Base-by-base conservation (phyloP, 106 monocot genomes). In the Dendrobium nobile region DNA sequence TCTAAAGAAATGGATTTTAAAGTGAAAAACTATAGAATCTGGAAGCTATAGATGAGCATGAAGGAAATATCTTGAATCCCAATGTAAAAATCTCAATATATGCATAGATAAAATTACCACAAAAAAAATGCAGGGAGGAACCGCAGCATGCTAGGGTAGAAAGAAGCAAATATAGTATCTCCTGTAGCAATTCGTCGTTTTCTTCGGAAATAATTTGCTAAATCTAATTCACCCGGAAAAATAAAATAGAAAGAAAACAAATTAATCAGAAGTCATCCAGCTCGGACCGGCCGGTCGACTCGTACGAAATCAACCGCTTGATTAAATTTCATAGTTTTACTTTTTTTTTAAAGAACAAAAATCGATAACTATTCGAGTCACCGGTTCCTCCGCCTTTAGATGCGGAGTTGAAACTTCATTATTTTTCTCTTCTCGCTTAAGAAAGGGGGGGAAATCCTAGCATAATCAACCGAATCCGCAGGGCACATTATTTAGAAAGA, bases 1-100 rank as follows among this genome's bases (percentile, higher is more conserved):
- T 77, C 82, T 75, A 82, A 82, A 82, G 28, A 7, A 28, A 41
- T 26, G 65, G 77, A 82, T 77, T 65, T 17, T 7, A 45, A 59
- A 77, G 61, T 67, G 15, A 74, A 22, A 9, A 70, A 70, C 22
- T 22, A 6, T 8, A 4, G 61, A 61, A n/a, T 61, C 20, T n/a
- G 51, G 51, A 11, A 61, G n/a, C 22, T 2, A 61, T 61, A n/a
- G n/a, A 51, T 15, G 61, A 61, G 22, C 22, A 19, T 22, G 61
- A 61, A 61, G 3, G n/a, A 61, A 22, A 9, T 61, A 61, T 20
- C 61, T 61, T 22, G n/a, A 61, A 22, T 22, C 7, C 20, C 61
- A 61, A 7, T 16, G 61, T 6, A 61, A 10, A 65, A 5, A 22
- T 65, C 51, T 51, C 13, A 13, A 3, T 51, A 13, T 6, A 58